A percentile compares a stretch with the other conserved stretches of the same genome.
Conservation (phyloP, 2,329 filamentous ascomycete species). For the Cyphellophora europaea region DNA sequence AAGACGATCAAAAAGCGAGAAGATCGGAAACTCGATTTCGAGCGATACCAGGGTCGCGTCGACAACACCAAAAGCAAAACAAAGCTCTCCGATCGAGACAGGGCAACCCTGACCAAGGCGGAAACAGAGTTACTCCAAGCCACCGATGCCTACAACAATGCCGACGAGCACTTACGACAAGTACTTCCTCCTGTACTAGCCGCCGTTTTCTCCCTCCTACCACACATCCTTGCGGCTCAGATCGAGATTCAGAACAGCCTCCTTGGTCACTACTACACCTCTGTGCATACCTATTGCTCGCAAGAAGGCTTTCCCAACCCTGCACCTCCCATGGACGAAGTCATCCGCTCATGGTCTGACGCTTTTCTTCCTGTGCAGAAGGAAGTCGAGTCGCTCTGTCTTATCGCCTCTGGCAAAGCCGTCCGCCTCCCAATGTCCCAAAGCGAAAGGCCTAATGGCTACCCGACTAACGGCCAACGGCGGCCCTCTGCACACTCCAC, state of each 20-base stretch:
- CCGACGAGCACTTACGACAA: constrained; percentile 64
- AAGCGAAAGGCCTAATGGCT: constrained; percentile 35
- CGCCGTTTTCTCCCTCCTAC: constrained; percentile 64
- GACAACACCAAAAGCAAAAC: constrained; percentile 62
- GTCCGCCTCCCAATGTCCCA: constrained; percentile 47
- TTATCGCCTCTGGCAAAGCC: constrained; percentile 59
- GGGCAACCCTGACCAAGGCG: constrained; percentile 58
- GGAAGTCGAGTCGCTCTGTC: constrained; percentile 56
- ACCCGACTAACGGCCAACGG: constrained; percentile 24
- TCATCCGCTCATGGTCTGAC: constrained; percentile 57
- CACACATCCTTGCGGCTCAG: constrained; percentile 59
- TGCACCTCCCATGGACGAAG: constrained; percentile 61
- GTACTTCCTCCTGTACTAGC: constrained; percentile 63
- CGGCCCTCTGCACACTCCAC: constrained; percentile 28
- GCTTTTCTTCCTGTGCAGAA: constrained; percentile 55
- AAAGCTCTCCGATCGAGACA: constrained; percentile 63
- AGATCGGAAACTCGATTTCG: constrained; percentile 73
- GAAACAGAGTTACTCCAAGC: constrained; percentile 60
- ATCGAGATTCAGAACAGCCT: constrained; percentile 70
- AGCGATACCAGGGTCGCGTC: constrained; percentile 63
- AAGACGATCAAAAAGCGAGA: constrained; percentile 81
- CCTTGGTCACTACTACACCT: constrained; percentile 69
- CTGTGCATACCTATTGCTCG: constrained; percentile 63
- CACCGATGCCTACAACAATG: constrained; percentile 61
- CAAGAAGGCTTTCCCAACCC: constrained; percentile 61